These are phyloP conservation scores for Rhodomyrtus tomentosa DNA, from an alignment of 345 rosid species.

Conservation along the genomic window DNA sequence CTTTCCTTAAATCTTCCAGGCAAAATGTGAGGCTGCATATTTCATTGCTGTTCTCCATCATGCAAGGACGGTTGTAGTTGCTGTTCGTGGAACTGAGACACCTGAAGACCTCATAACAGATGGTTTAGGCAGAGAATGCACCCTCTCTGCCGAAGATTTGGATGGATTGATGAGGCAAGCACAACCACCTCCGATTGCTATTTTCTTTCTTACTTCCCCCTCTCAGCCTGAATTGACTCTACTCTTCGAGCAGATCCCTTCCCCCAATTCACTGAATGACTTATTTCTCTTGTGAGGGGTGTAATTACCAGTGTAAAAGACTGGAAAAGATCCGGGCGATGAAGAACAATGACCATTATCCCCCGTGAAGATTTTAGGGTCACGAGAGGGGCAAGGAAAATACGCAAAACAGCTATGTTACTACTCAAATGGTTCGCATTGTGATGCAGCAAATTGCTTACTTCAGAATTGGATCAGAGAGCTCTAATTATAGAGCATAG, in stretches of 20 bases:
- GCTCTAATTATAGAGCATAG: neutral
- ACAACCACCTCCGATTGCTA: neutral
- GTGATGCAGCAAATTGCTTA: neutral
- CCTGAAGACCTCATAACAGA: constrained; percentile 96
- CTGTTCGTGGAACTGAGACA: constrained; percentile 92
- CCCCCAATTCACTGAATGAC: neutral
- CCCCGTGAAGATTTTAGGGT: neutral
- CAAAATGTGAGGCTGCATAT: constrained; percentile 80
- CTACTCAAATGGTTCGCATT: neutral
- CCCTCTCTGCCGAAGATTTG: constrained; percentile 54
- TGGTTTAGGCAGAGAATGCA: constrained; percentile 68
- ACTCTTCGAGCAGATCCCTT: neutral
- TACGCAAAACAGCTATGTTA: neutral
- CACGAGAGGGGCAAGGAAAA: neutral
- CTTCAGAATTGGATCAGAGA: neutral
- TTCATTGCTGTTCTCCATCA: constrained; percentile 77
- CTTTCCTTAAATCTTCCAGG: constrained; percentile 22
- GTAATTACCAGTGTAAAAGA: neutral
- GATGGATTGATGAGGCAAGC: constrained; percentile 65
- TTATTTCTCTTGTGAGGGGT: neutral
- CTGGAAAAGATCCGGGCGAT: neutral
- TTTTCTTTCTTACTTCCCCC: no score
- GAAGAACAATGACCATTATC: neutral
- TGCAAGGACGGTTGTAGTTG: constrained; percentile 53
- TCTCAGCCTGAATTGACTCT: no score